A percentile compares a stretch with the other conserved stretches of the same genome.
Conservation (phyloP, 768 basidiomycete genomes). For the Agaricus sinodeliciosus region DNA sequence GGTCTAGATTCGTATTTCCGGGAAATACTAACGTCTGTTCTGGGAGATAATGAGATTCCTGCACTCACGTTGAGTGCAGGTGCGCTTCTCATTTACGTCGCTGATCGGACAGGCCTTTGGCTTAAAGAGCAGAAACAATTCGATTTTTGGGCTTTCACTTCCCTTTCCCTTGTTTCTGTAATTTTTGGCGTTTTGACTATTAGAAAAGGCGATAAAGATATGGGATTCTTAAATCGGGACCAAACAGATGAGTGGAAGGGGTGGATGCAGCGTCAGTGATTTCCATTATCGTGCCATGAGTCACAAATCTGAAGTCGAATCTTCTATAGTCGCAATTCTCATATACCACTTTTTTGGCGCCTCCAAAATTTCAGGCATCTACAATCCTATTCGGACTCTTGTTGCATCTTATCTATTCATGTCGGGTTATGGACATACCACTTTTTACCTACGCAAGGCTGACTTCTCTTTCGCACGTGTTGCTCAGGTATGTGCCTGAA, state of each 20-base stretch:
- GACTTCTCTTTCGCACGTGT: slow-evolving; percentile 79
- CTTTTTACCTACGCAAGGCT: slow-evolving; percentile 83
- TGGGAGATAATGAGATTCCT: slow-evolving; percentile 10
- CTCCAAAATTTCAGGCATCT: slow-evolving; percentile 89
- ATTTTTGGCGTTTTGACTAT: slow-evolving; percentile 56
- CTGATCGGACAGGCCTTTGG: slow-evolving; percentile 85
- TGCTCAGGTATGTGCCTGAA: slow-evolving; percentile 46
- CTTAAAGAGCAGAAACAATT: slow-evolving; percentile 87
- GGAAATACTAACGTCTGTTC: slow-evolving; percentile 1
- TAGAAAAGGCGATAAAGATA: slow-evolving; percentile 70
- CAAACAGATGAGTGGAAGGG: slow-evolving; percentile 98
- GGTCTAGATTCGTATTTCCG: slow-evolving; percentile 1
- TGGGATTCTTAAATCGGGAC: slow-evolving; percentile 85
- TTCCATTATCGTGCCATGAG: neutral
- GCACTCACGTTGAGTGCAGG: slow-evolving; percentile 14
- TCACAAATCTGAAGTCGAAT: slow-evolving; percentile 8
- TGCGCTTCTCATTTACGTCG: slow-evolving; percentile 55
- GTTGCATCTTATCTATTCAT: slow-evolving; percentile 90
- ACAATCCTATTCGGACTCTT: slow-evolving; percentile 83
- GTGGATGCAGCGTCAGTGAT: slow-evolving; percentile 86
- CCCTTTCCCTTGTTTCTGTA: slow-evolving; percentile 49
- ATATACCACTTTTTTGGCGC: slow-evolving; percentile 89
- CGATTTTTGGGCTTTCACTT: slow-evolving; percentile 57
- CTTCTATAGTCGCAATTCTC: slow-evolving; percentile 66
- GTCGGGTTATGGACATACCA: slow-evolving; percentile 89